Evolutionary conservation across 345 rosid genomes (phyloP), one percentile per base, ranked within the genome.

Genomic region (Citrus glauca): DNA sequence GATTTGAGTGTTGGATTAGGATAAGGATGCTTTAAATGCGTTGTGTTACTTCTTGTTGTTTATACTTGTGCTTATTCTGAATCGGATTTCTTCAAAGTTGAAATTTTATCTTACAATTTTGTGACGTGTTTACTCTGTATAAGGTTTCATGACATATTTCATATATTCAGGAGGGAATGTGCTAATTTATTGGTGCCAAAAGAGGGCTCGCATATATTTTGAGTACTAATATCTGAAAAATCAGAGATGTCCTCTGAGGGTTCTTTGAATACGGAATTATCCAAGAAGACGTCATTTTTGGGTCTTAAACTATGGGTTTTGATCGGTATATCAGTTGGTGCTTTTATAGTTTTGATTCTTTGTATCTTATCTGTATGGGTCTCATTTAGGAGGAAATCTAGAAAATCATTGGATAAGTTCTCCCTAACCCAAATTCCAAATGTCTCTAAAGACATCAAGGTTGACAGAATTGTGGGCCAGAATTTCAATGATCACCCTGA

Each of bases 241-340:
- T 72, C 75, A 79, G 81, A 84, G 69, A 96, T 96, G 99, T 82
- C 92, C 14, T 82, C 92, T 53, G 88, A 89, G 74, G 86, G 84
- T 82, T 87, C 90, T 53, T 81, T 96, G 78, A 91, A 90, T 77
- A 84, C 92, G 24, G 92, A 92, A 64, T 82, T 96, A 75, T 90
- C 98, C 4, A 89, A 87, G 89, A 96, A 85, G 86, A 90, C 96
- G 32, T 83, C 92, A 7, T 72, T 93, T 84, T 89, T 96, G 76
- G 99, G 99, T 86, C 79, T 96, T 63, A 91, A 94, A 76, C 79
- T 94, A 65, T 96, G 98, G 98, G 98, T 92, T 68, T 84, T 95
- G 90, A 90, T 96, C 37, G 91, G 98, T 62, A 74, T 91, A 78
- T 85, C 89, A 13, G 97, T 96, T 57, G 95, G 90, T 71, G 87